Base-by-base conservation (phyloP, 2,329 filamentous ascomycete species). In the Monosporascus cannonballus region DNA sequence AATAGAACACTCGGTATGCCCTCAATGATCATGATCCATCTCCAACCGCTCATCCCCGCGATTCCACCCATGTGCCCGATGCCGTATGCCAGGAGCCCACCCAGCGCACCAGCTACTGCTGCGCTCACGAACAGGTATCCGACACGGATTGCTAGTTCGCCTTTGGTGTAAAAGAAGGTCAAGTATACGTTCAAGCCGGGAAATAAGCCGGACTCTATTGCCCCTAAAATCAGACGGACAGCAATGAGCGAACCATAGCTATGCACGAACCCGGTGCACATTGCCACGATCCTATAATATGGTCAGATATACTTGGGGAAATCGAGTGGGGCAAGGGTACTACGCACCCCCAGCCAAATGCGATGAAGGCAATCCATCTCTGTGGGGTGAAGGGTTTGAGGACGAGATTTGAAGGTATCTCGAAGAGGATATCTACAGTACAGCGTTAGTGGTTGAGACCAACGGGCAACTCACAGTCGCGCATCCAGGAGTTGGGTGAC, bases 161-260 rank as follows among this genome's bases (percentile, higher is more conserved):
- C 76, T 63, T 86, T 87, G 47, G 83, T 87, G 71, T 91, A 91
- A 73, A 89, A 90, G 58, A 90, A 79, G 0, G 87, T 90, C 18
- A 91, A 75, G 59, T 65, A 64, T 3, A 65, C 57, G 48, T 62
- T 65, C 30, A 64, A 56, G 1, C 61, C 63, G 2, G 63, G 63
- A 48, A 66, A 65, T 14, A 64, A 52, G 1, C 64, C 64, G 3
- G 63, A 63, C 49, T 66, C 63, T 39, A 89, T 76, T 6, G 79
- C 74, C 5, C 87, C 87, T 0, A 91, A 78, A 15, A 90, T 70
- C 0, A 91, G 64, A 5, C 87, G 83, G 57, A 83, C 85, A 6
- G 80, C 86, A n/a, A 91, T 71, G 4, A 92, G 72, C 2, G 80
- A 76, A 44, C 75, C 81, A 62, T 85, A 90, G 55, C 74, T 84